Base-by-base conservation (phyloP, 495 filamentous ascomycete species). In the Aspergillus panamensis region DNA sequence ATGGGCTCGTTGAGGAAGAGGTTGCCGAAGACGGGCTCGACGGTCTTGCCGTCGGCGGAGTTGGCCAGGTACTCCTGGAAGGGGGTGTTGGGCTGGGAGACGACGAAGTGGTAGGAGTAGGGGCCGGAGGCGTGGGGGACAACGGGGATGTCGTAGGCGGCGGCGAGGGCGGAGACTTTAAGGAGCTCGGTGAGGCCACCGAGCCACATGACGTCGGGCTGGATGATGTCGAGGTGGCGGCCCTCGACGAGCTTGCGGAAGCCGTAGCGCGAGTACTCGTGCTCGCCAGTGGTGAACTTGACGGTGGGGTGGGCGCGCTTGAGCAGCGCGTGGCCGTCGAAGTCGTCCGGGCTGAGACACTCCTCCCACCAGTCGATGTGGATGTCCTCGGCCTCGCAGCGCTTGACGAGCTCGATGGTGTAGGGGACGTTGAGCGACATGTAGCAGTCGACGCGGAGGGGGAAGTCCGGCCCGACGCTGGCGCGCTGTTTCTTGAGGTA, bases 331-430 rank as follows among this genome's bases (percentile, higher is more conserved):
- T 92, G 93, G 50, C 91, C 91, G 60, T 95, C 91, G 55, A 89
- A 88, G 74, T 96, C 91, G 71, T 96, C 92, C 3, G 91, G 91
- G 31, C 82, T 86, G 44, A 96, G 77, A 58, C 90, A 94, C 74
- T 96, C 92, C 78, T 96, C 92, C 90, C 90, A 96, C 92, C 92
- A 96, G 76, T 96, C 88, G 68, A 96, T 93, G 72, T 94, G 82
- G 56, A 96, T 82, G 42, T 91, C 84, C 54, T 86, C 72, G 51
- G 86, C 87, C 47, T 87, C 87, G 61, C 87, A 90, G 25, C 84
- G 85, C 72, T 91, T 88, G 37, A 88, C 92, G 12, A 96, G 79
- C 70, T 96, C 86, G 59, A 96, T 95, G 1, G 89, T 95, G 73
- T 96, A 96, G 6, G 88, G 77, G 20, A 96, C 92, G 62, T 90